Base-by-base conservation (phyloP, 2,329 filamentous ascomycete species). In the Teratosphaeria destructans region DNA sequence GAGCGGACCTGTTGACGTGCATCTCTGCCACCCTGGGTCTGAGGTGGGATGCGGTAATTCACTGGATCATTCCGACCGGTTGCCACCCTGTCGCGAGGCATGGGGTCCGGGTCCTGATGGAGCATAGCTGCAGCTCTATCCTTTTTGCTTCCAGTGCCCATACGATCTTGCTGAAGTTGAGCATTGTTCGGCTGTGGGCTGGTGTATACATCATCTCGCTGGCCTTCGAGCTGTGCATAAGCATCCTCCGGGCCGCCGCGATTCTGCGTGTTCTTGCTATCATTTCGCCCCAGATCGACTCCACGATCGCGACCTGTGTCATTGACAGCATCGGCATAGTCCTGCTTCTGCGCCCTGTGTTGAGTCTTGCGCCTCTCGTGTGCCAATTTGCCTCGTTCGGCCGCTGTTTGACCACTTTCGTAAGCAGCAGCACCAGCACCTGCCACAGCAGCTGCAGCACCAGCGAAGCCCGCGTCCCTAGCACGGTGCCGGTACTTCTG, bases 1-100 rank as follows among this genome's bases (percentile, higher is more conserved):
- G 78, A 77, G 0, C 72, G 74, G n/a, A 79, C 73, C 57, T 73
- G 72, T 54, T 75, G 72, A 29, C 73, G 68, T 19, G 74, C 71
- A 37, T 66, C 65, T 39, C 73, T 71, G 12, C 68, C 72, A 26
- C 68, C 68, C 5, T 68, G 66, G 3, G 73, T 74, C 59, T 74
- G 73, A 16, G 73, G 73, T 10, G 73, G 73, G 2, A 74, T 63
- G 6, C 62, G 59, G 57, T 74, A 75, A 12, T 64, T 65, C 5
- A 72, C 63, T 16, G 65, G 64, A 19, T 68, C 61, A 1, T 63
- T 61, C n/a, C 59, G 55, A 7, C 57, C 57, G 2, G 67, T 70
- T 23, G 35, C 68, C 55, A 71, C 64, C 59, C 67, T 49, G 60
- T 70, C 57, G 56, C 63, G 65, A 7, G 73, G 65, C 3, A 73